Conservation (phyloP, 2,329 filamentous ascomycete species). For the Teratosphaeria epicoccoides region DNA sequence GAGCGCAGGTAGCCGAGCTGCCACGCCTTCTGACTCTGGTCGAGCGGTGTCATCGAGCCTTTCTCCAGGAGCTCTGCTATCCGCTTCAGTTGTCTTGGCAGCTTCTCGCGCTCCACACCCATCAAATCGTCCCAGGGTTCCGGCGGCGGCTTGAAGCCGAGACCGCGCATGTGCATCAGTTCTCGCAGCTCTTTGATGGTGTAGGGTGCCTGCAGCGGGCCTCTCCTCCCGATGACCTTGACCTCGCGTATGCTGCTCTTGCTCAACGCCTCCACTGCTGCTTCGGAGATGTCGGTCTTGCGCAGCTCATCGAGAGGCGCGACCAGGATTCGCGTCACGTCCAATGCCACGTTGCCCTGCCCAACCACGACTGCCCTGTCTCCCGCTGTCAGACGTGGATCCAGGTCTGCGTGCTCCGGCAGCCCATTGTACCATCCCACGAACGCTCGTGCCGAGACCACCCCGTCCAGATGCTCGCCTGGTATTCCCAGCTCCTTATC, state of each 20-base stretch:
- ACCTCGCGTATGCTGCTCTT: slow-evolving; percentile 68
- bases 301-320: slow-evolving; percentile 61
- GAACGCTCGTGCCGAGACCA: slow-evolving; percentile 83
- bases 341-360: slow-evolving; percentile 91
- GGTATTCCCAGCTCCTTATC: slow-evolving; percentile 70
- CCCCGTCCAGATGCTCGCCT: slow-evolving; percentile 65
- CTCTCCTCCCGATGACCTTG: slow-evolving; percentile 77
- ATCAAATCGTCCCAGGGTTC: slow-evolving; percentile 23
- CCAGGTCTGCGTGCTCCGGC: slow-evolving; percentile 63
- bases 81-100: slow-evolving; percentile 65
- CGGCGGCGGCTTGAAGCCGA: slow-evolving; percentile 54
- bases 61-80: slow-evolving; percentile 73
- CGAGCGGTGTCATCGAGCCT: slow-evolving; percentile 47
- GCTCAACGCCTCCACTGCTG: slow-evolving; percentile 63
- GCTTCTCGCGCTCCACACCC: slow-evolving; percentile 48
- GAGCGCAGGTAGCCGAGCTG: slow-evolving; percentile 77
- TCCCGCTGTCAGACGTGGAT: slow-evolving; percentile 61
- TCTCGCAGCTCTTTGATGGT: slow-evolving; percentile 93
- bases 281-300: slow-evolving; percentile 80
- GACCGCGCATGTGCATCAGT: slow-evolving; percentile 62
- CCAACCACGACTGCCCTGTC: slow-evolving; percentile 83
- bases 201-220: slow-evolving; percentile 74
- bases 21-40: slow-evolving; percentile 57
- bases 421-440: slow-evolving; percentile 98
- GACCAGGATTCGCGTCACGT: slow-evolving; percentile 81